Base-by-base conservation (phyloP, 257 asterid species). In the Przewalskia tangutica region DNA sequence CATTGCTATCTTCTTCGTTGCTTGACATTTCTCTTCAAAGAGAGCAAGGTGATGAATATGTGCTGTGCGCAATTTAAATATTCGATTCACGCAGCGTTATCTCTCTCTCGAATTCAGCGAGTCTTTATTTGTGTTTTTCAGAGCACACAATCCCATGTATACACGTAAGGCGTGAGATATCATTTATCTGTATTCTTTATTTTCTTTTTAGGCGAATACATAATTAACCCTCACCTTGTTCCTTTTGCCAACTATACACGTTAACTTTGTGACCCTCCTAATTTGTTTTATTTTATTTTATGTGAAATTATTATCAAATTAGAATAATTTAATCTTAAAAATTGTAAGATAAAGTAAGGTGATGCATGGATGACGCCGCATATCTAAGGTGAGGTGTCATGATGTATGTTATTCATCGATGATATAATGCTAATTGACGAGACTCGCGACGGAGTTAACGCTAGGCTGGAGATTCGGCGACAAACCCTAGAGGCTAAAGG, bases 1-100 rank as follows among this genome's bases (percentile, higher is more conserved):
- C 93, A 81, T 92, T 89, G 6, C 86, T 76, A 81, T 88, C 91
- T 67, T 90, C 95, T 82, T 86, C 97, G 81, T 84, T 81, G 84
- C 83, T 85, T 11, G 91, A 42, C 97, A 94, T 94, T 64, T 83
- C 38, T 12, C 4, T 73, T 48, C 32, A 27, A 27, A 27, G 32
- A 27, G 32, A 27, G 32, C 32, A 27, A 27, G 32, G 32, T 27
- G 32, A 27, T 27, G 32, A 27, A 27, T n/a, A 40, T 70, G 17
- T 34, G 42, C 0, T 62, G 10, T 8, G n/a, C 59, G 59, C 34
- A 27, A 56, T 44, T 48, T 73, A 73, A 48, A 73, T 50, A 48
- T 27, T 27, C 32, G 32, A 27, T 27, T 0, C 32, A 27, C 32
- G 32, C 32, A 27, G 32, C 32, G 32, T 27, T 48, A 60, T 27